Evolutionary conservation across 108 stramenopile species (phyloP).

Genomic region (Stephanodiscus minutulus): DNA sequence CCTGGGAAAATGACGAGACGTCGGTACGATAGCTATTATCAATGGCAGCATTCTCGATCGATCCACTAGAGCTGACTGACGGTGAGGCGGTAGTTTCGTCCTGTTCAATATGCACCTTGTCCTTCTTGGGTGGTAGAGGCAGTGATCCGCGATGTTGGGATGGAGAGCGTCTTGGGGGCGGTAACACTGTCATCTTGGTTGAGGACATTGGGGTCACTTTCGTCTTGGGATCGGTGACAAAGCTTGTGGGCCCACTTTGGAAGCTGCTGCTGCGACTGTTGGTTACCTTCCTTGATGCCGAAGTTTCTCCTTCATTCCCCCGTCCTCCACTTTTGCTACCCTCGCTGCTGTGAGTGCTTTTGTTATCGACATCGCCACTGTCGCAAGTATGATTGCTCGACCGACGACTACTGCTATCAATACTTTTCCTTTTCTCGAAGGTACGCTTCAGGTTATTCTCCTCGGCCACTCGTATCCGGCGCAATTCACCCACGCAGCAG

Average conservation of each 20-base stretch:
- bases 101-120: conserved; percentile 8
- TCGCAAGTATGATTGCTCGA: too few species aligned
- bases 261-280: background rate
- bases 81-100: conserved; percentile 40
- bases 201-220: background rate
- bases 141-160: background rate
- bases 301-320: too few species aligned
- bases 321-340: too few species aligned
- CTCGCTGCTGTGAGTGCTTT: too few species aligned
- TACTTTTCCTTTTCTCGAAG: background rate
- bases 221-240: background rate
- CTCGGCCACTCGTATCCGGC: conserved; percentile 18
- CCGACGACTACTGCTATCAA: background rate
- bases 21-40: conserved; percentile 1
- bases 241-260: too few species aligned
- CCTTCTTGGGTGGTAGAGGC: background rate
- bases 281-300: too few species aligned
- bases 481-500: conserved; percentile 44
- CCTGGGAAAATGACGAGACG: conserved; percentile 8
- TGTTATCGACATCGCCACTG: too few species aligned
- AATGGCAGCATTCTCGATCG: background rate
- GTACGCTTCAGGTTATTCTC: conserved; percentile 1
- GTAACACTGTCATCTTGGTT: background rate
- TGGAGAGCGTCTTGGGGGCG: background rate
- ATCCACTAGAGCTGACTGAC: conserved; percentile 11